These are phyloP conservation scores for Xerocomellus dryophilus DNA, from an alignment of 768 basidiomycete genomes.

Conservation along the genomic window DNA sequence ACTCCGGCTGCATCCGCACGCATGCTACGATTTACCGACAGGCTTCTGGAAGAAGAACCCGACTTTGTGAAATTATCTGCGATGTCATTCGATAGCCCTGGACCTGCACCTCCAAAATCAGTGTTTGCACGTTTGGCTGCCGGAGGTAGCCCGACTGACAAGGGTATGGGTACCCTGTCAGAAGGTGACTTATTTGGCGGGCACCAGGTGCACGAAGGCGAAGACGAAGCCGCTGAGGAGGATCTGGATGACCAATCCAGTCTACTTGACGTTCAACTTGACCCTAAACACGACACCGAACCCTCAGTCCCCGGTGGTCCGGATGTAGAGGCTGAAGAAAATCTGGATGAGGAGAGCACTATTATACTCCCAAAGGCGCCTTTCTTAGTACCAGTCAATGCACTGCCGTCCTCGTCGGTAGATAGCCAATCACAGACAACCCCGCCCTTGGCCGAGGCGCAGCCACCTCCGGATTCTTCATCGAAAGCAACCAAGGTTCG, in stretches of 20 bases:
- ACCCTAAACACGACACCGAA: constrained; percentile 1
- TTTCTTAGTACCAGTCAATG: not conserved
- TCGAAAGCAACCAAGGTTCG: constrained; percentile 40
- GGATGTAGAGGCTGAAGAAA: constrained; percentile 10
- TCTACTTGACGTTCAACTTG: constrained; percentile 10
- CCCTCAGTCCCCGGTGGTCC: not conserved
- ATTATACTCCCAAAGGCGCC: constrained; percentile 28
- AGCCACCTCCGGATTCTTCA: constrained; percentile 12
- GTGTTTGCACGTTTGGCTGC: constrained; percentile 27
- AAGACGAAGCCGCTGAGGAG: constrained; percentile 1
- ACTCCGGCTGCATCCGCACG: constrained; percentile 54
- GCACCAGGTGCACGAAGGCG: not conserved
- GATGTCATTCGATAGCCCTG: constrained; percentile 46
- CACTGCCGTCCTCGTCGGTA: not conserved
- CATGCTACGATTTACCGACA: constrained; percentile 61
- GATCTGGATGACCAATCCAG: constrained; percentile 13
- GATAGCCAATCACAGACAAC: constrained; percentile 4
- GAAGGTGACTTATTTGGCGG: constrained; percentile 10
- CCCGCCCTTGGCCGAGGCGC: constrained; percentile 1
- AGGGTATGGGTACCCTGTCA: not conserved
- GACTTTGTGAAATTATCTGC: constrained; percentile 51
- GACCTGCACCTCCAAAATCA: constrained; percentile 33
- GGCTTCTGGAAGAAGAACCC: constrained; percentile 59
- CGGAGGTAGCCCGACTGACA: constrained; percentile 7
- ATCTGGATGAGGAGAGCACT: constrained; percentile 30